Base-by-base conservation (phyloP, 352 stramenopile species). In the Peronospora tabacina region DNA sequence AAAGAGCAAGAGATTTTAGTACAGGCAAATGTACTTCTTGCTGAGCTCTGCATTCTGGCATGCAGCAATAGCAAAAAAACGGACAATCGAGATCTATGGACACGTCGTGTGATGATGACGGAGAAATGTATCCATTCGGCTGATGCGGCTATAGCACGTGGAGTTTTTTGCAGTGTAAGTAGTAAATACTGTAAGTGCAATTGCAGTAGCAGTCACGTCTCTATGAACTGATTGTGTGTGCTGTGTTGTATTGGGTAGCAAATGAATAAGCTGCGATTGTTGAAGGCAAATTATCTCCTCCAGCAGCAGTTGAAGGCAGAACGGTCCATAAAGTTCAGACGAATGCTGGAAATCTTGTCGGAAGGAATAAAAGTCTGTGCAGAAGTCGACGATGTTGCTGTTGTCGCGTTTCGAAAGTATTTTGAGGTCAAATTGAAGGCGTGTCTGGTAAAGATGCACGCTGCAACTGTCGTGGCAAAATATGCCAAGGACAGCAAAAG, bases 241-340 rank as follows among this genome's bases (percentile, higher is more conserved):
- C n/a, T 41, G 12, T 43, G 12, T 4, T 45, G 22, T 37, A 16
- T 20, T 13, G 3, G 46, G 19, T 19, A 76, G 66, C 28, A 50
- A 39, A 70, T 72, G 36, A 84, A 61, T 65, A 60, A 57, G 15
- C 55, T 75, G 24, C 66, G 72, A 7, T 36, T 85, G 22, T 49
- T 72, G 42, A 85, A 87, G 51, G 49, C 53, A 34, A 82, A 84
- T 57, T 84, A 72, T 37, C 44, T 82, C 34, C 54, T 82, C 9
- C 46, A 70, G 33, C 65, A 74, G 32, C 47, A 72, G 22, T 55
- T 75, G n/a, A 85, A 80, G 35, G 49, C 15, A 9, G 70, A 85
- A 11, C 44, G 49, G 0, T 13, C 38, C 0, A 49, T 46, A 9
- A 74, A 72, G 61, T 70, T 82, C 36, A 57, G 52, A 11, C 58